Evolutionary conservation across 306 rosid genomes (phyloP).

Genomic region (Rosa lucieae): DNA sequence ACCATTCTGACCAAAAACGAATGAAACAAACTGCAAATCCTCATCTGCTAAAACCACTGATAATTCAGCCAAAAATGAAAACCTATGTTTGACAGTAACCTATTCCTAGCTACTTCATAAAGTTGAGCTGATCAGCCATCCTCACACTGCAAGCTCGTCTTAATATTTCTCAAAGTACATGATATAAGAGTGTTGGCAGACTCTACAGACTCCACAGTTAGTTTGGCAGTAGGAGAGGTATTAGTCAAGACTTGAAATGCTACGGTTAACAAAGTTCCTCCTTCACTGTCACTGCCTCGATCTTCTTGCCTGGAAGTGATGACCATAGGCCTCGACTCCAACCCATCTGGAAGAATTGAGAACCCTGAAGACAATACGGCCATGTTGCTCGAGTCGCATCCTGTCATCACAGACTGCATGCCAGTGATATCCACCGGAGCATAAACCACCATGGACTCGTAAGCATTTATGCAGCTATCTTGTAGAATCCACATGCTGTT

Average conservation of each 20-base stretch:
- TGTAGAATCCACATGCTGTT: conserved; percentile 82
- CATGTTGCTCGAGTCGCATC: conserved; percentile 86
- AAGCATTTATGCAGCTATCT: conserved; percentile 85
- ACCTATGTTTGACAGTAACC: conserved; percentile 30
- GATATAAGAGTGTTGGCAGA: conserved; percentile 74
- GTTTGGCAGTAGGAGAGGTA: conserved; percentile 80
- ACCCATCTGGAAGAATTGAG: conserved; percentile 85
- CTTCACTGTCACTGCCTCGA: conserved; percentile 61
- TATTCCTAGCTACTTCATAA: conserved; percentile 32
- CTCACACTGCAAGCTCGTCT: conserved; percentile 86
- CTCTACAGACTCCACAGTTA: conserved; percentile 78
- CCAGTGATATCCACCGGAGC: conserved; percentile 75
- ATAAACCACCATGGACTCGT: conserved; percentile 86
- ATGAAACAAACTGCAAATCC: conserved; percentile 32
- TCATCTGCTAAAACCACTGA: conserved; percentile 35
- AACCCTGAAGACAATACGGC: conserved; percentile 86
- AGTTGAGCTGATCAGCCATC: conserved; percentile 49
- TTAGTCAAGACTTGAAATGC: conserved; percentile 80
- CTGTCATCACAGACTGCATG: conserved; percentile 88
- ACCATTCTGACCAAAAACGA: conserved; percentile 38
- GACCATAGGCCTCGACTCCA: conserved; percentile 73
- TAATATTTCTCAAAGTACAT: conserved; percentile 75
- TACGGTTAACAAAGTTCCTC: conserved; percentile 80
- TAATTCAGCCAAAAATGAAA: conserved; percentile 18
- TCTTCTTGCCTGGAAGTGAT: conserved; percentile 74